These are phyloP conservation scores for Sporothrix curviconia DNA, from an alignment of 2,329 filamentous ascomycete species.

Conservation along the genomic window DNA sequence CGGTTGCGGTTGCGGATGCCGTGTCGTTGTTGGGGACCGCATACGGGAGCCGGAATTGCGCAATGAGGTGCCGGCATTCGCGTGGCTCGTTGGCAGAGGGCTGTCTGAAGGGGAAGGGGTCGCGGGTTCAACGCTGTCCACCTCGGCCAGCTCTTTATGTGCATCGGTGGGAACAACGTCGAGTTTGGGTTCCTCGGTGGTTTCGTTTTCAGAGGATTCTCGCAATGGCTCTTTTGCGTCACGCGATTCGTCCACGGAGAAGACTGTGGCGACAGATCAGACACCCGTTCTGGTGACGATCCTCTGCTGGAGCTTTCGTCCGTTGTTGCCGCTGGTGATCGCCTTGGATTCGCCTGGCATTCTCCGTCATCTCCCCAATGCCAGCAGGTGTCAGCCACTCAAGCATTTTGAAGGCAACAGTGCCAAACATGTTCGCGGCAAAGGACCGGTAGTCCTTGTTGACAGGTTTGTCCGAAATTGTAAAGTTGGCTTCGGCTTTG, in stretches of 20 bases:
- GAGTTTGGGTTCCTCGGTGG: not conserved
- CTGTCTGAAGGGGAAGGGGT: too few relatives aligned
- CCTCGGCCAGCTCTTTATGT: not conserved
- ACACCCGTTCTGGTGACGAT: not conserved
- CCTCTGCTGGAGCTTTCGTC: not conserved
- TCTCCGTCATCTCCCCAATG: conserved; percentile 41
- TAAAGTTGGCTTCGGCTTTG: conserved; percentile 25
- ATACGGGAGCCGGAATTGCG: conserved; percentile 31
- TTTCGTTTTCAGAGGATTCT: too few relatives aligned
- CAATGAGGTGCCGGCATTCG: conserved; percentile 14
- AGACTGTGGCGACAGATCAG: not conserved
- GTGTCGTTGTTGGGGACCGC: conserved; percentile 25
- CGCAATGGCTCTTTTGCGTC: too few relatives aligned
- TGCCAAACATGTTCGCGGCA: conserved; percentile 57
- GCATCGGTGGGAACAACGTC: not conserved
- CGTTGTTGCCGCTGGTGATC: not conserved
- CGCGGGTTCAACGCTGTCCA: too few relatives aligned
- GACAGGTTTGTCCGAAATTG: conserved; percentile 39
- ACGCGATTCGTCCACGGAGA: too few relatives aligned
- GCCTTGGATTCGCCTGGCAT: conserved; percentile 24
- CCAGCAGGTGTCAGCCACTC: conserved; percentile 61
- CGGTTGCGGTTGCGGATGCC: conserved; percentile 25
- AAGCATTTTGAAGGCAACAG: conserved; percentile 61
- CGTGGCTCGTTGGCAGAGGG: not conserved
- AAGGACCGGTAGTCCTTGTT: conserved; percentile 55